Percentiles rank a stretch among this genome's conserved stretches.
phyloP scores from a whole-genome alignment of 805 yeast genomes.

The Trichomonascus vanleenenianus region DNA sequence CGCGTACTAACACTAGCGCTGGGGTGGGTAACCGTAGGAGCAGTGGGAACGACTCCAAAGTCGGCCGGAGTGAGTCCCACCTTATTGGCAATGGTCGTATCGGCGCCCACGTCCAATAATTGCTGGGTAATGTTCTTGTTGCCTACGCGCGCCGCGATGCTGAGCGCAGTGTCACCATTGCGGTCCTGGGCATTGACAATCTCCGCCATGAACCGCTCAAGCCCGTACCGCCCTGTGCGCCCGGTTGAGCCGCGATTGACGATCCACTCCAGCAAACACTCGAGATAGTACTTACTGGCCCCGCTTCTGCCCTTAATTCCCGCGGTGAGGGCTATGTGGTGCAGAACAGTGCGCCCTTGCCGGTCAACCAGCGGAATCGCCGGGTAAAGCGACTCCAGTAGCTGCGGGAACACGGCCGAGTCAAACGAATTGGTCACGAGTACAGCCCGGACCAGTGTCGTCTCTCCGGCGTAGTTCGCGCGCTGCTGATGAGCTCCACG shows the following conservation, averaged over 20 bases:
- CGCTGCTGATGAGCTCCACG: slow-evolving; percentile 61
- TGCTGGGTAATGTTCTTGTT: slow-evolving; percentile 73
- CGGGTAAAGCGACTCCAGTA: slow-evolving; percentile 71
- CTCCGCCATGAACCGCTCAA: slow-evolving; percentile 53
- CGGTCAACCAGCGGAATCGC: slow-evolving; percentile 57
- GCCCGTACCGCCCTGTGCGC: slow-evolving; percentile 39
- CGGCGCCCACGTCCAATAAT: slow-evolving; percentile 81
- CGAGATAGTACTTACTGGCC: slow-evolving; percentile 67
- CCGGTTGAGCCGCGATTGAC: slow-evolving; percentile 44
- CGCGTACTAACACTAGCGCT: neutral
- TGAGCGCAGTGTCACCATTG: slow-evolving; percentile 92
- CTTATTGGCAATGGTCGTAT: slow-evolving; percentile 67
- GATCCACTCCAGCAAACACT: slow-evolving; percentile 68
- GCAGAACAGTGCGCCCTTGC: slow-evolving; percentile 72
- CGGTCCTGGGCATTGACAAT: slow-evolving; percentile 84
- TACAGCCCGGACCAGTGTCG: slow-evolving; percentile 77
- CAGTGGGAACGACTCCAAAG: slow-evolving; percentile 52
- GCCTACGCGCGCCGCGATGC: slow-evolving; percentile 85
- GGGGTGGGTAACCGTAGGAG: neutral
- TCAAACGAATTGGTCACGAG: slow-evolving; percentile 80
- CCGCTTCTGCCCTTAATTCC: slow-evolving; percentile 67
- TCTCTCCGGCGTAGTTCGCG: slow-evolving; percentile 79
- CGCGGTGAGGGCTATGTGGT: slow-evolving; percentile 76
- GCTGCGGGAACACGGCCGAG: slow-evolving; percentile 59
- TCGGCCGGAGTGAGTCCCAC: slow-evolving; percentile 83